Evolutionary conservation across 2,329 filamentous ascomycete genomes (phyloP).

Genomic region (Aspergillus amoenus): DNA sequence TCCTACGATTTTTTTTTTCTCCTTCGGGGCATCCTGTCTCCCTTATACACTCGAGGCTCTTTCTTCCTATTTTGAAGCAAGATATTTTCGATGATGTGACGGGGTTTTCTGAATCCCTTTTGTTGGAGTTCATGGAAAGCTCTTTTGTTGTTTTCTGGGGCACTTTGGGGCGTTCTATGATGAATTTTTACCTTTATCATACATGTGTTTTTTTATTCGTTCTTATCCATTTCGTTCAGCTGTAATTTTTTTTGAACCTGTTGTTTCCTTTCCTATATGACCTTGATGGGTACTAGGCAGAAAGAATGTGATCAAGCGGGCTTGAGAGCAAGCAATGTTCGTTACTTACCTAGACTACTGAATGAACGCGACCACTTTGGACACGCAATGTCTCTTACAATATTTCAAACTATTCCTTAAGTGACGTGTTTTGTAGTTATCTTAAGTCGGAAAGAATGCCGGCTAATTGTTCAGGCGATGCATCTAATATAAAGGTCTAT

Average conservation of each 20-base stretch:
- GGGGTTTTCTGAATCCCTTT: slow-evolving; percentile 10
- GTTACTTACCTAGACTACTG: slow-evolving; percentile 19
- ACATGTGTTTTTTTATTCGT: not conserved
- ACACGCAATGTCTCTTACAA: not conserved
- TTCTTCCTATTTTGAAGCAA: slow-evolving; percentile 12
- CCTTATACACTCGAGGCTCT: not conserved
- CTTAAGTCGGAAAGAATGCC: too few species aligned
- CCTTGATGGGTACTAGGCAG: slow-evolving; percentile 12
- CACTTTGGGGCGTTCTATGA: slow-evolving; percentile 15
- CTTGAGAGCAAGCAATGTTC: slow-evolving; percentile 26
- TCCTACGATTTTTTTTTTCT: slow-evolving; percentile 4
- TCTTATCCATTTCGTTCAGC: slow-evolving; percentile 8
- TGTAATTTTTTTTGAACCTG: slow-evolving; percentile 15
- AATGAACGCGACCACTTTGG: slow-evolving; percentile 8
- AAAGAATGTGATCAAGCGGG: slow-evolving; percentile 25
- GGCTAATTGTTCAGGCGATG: not conserved
- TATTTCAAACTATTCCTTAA: too few species aligned
- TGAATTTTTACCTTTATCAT: slow-evolving; percentile 10
- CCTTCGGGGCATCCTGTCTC: slow-evolving; percentile 3
- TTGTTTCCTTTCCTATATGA: slow-evolving; percentile 16
- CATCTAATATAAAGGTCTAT: not conserved
- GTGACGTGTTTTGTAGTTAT: too few species aligned
- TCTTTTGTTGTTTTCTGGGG: slow-evolving; percentile 6
- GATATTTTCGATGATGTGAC: slow-evolving; percentile 6
- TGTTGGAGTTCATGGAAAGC: slow-evolving; percentile 16